These are phyloP conservation scores for Talaromyces islandicus DNA, from an alignment of 2,329 filamentous ascomycete genomes.

Conservation along the genomic window DNA sequence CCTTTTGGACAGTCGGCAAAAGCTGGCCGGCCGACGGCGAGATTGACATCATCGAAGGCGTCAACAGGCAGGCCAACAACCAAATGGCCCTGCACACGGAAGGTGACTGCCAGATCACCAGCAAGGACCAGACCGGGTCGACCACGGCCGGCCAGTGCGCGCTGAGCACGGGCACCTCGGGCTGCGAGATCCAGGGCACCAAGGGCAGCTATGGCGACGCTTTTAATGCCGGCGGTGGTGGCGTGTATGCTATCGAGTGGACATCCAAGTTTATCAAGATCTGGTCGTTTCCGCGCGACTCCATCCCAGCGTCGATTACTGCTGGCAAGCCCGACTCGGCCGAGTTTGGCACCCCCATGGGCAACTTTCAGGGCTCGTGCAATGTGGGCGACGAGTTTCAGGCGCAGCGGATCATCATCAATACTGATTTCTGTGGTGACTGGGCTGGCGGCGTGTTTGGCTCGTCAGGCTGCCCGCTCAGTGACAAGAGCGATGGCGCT, in stretches of 20 bases:
- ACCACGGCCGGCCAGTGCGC: conserved; percentile 46
- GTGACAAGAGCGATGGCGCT: conserved; percentile 56
- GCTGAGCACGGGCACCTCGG: conserved; percentile 30
- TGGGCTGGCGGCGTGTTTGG: conserved; percentile 47
- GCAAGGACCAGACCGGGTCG: conserved; percentile 44
- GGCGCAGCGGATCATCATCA: conserved; percentile 40
- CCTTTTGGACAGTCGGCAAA: conserved; percentile 40
- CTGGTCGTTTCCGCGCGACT: conserved; percentile 45
- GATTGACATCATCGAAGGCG: conserved; percentile 48
- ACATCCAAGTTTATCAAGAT: conserved; percentile 42
- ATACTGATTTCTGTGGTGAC: conserved; percentile 51
- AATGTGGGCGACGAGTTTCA: conserved; percentile 36
- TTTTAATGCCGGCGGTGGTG: conserved; percentile 48
- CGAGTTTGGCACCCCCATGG: conserved; percentile 42
- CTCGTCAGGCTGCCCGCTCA: conserved; percentile 48
- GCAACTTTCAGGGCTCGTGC: conserved; percentile 38
- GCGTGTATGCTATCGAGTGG: conserved; percentile 47
- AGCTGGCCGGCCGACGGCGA: conserved; percentile 40
- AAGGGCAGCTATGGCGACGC: conserved; percentile 44
- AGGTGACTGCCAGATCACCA: conserved; percentile 37
- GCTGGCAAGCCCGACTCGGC: conserved; percentile 38
- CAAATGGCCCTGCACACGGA: conserved; percentile 47
- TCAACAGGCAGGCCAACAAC: conserved; percentile 40
- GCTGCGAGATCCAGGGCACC: conserved; percentile 36
- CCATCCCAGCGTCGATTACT: conserved; percentile 42